Base-by-base conservation (phyloP, 345 rosid species). In the Aquilaria malaccensis region DNA sequence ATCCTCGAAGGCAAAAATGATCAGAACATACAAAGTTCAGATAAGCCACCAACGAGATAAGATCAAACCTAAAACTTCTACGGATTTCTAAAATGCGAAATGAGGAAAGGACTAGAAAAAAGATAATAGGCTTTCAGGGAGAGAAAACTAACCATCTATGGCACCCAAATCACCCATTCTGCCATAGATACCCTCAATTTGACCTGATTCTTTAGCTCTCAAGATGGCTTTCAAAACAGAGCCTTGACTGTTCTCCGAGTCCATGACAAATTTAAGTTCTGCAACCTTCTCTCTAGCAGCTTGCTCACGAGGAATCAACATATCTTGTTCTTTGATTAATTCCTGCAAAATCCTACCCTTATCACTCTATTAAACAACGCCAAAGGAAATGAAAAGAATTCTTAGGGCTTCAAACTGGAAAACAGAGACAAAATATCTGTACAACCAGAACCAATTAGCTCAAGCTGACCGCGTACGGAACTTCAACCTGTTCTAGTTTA, bases 81-180 rank as follows among this genome's bases (percentile, higher is more conserved):
- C 33, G 14, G 33, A 62, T 11, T 52, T 15, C n/a, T 51, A 58
- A 41, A 22, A 14, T 11, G 3, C 7, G 7, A 15, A 50, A 57
- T 49, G 29, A 50, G 50, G 30, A 51, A 2, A 33, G 60, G 58
- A 60, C 49, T 46, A 46, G 14, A 53, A 7, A 7, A 22, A 65
- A 65, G 9, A 61, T 53, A 37, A 53, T 54, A 43, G 46, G 59
- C 33, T 52, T 14, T 33, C 13, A 30, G 47, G 4, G 45, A 30
- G 37, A 71, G 57, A 79, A 69, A 49, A 63, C 75, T 74, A 64
- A 90, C 99, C 89, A 67, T 94, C 97, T 78, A 94, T 90, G 66
- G 99, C 99, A 62, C 97, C 99, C 75, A 90, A 81, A 79, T 94
- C 96, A 13, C 99, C 99, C 99, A 94, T 83, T 63, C 97, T 82